These are phyloP conservation scores for Viola odorata DNA, from an alignment of 345 rosid species.

Conservation along the genomic window DNA sequence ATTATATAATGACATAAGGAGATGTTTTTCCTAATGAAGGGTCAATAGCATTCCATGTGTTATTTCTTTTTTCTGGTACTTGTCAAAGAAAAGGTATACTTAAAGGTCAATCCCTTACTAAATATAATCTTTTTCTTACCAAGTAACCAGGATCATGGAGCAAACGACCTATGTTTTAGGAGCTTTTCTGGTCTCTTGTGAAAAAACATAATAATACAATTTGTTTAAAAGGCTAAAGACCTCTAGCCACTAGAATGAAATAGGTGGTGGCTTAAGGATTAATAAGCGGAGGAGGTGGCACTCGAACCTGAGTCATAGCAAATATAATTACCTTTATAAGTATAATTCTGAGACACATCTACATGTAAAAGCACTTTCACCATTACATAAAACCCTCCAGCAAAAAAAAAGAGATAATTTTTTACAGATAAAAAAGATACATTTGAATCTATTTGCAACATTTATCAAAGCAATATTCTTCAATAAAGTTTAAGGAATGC, in stretches of 20 bases:
- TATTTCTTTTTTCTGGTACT: too few species aligned
- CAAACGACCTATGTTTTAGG: background rate
- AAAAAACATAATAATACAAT: too few species aligned
- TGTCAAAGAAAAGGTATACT: background rate
- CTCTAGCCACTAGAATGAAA: too few species aligned
- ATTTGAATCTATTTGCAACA: background rate
- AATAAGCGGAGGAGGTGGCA: too few species aligned
- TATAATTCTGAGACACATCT: background rate
- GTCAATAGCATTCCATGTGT: too few species aligned
- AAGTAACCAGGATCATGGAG: background rate
- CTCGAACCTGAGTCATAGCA: too few species aligned
- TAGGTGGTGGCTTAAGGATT: too few species aligned
- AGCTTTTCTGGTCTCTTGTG: background rate
- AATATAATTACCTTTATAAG: too few species aligned
- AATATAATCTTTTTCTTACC: background rate
- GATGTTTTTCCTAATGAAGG: background rate
- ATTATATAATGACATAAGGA: background rate
- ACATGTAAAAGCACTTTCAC: background rate
- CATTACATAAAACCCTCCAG: background rate
- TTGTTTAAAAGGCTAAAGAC: too few species aligned
- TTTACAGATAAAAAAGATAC: too few species aligned
- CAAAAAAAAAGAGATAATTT: background rate
- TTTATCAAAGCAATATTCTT: background rate
- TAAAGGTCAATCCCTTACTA: background rate
- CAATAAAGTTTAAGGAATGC: background rate